Evolutionary conservation across 345 rosid species (phyloP), one percentile per base, ranked within the genome.

Genomic region (Conringia planisiliqua): DNA sequence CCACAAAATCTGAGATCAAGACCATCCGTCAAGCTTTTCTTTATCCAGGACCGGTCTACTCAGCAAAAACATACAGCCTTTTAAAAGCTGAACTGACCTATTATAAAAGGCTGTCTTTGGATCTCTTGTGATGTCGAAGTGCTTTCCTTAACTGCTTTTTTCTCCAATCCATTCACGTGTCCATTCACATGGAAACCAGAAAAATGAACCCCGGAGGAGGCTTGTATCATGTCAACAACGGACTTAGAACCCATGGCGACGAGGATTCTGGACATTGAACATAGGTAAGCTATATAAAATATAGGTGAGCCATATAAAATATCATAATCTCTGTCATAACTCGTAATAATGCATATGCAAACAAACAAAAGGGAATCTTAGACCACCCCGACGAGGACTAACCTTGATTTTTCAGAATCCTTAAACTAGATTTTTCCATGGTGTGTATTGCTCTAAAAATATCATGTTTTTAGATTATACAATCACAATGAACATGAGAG

Each of bases 201-300:
- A 82, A 87, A 94, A 81, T 94, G 98, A 47, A 76, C 93, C 29
- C 87, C 85, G 0, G 95, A 85, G 8, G 98, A 90, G 56, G 95
- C 88, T 84, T 94, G 90, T 48, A 91, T 86, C 93, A 91, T 82
- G 81, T 90, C 98, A 62, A 83, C 90, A 35, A 91, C 97, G 17
- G 96, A 66, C 51, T 78, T 72, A 4, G 81, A 72, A 66, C 69
- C 77, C 81, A 78, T 78, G 29, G 3, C 52, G 57, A 57, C 6
- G 24, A 56, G 35, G 71, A 48, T 42, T 51, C 63, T 62, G 50
- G 30, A 65, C 20, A 43, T 0, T 57, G 30, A 56, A 70, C 44
- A 40, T 30, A 63, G 6, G 38, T 17, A 70, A 44, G 48, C 9
- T 50, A 29, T 14, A 48, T 13, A 26, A 36, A 72, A 42, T 2